Percentiles rank a stretch among this genome's conserved stretches.
These are phyloP conservation scores for Didymella pinodella DNA, from an alignment of 2,329 filamentous ascomycete species.

Conservation along the genomic window DNA sequence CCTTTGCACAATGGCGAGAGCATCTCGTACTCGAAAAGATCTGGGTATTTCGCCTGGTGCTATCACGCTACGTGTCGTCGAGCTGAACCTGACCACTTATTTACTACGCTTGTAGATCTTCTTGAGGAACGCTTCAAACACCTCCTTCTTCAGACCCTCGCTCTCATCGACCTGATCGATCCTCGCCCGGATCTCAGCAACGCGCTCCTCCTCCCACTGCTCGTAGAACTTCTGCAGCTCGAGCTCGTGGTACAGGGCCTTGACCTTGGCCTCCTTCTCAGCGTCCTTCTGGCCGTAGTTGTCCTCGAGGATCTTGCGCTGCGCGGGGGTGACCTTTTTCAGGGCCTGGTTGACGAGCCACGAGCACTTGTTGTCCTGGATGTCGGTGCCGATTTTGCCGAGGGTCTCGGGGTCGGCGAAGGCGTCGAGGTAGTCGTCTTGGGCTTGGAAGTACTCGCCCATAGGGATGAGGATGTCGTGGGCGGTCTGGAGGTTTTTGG, in stretches of 20 bases:
- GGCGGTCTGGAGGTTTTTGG: slow-evolving; percentile 86
- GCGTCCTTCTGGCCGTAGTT: slow-evolving; percentile 95
- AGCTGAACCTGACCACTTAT: slow-evolving; percentile 58
- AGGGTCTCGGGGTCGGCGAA: slow-evolving; percentile 92
- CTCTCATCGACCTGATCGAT: slow-evolving; percentile 85
- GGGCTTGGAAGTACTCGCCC: slow-evolving; percentile 98
- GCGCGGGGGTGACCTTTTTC: slow-evolving; percentile 78
- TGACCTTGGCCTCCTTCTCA: slow-evolving; percentile 82
- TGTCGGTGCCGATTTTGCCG: slow-evolving; percentile 98
- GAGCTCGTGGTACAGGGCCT: slow-evolving; percentile 87
- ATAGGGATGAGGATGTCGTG: slow-evolving; percentile 94
- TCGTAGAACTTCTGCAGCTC: slow-evolving; percentile 83
- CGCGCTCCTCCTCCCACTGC: slow-evolving; percentile 87
- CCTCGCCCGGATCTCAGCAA: slow-evolving; percentile 76
- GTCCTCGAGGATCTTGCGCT: slow-evolving; percentile 85
- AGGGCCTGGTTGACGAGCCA: slow-evolving; percentile 98
- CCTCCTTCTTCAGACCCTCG: slow-evolving; percentile 84
- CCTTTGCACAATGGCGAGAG: too few relatives aligned
- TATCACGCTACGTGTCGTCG: background rate
- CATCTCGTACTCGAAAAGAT: background rate
- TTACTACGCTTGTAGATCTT: slow-evolving; percentile 99
- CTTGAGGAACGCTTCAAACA: slow-evolving; percentile 87
- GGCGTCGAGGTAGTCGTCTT: slow-evolving; percentile 99
- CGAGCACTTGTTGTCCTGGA: slow-evolving; percentile 99
- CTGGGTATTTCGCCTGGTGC: slow-evolving; percentile 10